These are phyloP conservation scores for Leccinum broughii DNA, from an alignment of 768 basidiomycete genomes.

Conservation along the genomic window DNA sequence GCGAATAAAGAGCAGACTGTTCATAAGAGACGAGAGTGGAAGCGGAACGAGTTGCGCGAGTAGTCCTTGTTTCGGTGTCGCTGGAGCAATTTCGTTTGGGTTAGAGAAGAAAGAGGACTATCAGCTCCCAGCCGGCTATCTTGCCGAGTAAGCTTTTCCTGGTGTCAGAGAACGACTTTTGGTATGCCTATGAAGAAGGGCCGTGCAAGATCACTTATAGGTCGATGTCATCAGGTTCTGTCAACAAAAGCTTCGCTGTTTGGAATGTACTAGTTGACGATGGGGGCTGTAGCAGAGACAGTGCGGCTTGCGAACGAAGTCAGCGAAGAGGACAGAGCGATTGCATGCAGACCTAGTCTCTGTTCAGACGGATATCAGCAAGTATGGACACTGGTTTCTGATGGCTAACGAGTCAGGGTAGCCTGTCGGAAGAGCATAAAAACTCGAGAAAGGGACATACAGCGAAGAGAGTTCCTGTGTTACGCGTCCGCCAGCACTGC, in stretches of 20 bases:
- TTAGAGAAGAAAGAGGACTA: conserved; percentile 5
- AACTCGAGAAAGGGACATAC: too few relatives aligned
- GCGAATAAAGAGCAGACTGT: conserved; percentile 41
- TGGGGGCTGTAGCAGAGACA: conserved; percentile 33
- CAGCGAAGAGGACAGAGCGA: conserved; percentile 27
- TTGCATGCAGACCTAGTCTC: conserved; percentile 46
- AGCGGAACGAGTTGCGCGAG: conserved; percentile 63
- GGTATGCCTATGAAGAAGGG: conserved; percentile 59
- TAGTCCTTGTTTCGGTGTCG: conserved; percentile 55
- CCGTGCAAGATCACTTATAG: conserved; percentile 63
- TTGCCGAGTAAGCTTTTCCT: conserved; percentile 57
- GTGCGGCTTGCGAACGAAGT: conserved; percentile 29
- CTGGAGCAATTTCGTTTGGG: conserved; percentile 33
- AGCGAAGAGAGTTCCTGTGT: too few relatives aligned
- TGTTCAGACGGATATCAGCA: conserved; percentile 70
- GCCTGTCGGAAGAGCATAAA: too few relatives aligned
- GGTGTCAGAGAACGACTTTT: conserved; percentile 64
- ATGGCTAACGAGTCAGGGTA: too few relatives aligned
- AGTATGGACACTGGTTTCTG: conserved; percentile 73
- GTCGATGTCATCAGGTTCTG: conserved; percentile 68
- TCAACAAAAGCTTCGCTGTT: conserved; percentile 69
- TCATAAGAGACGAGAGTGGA: conserved; percentile 32
- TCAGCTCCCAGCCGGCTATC: conserved; percentile 65
- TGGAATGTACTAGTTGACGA: conserved; percentile 66
- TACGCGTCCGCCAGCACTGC: too few relatives aligned